phyloP scores from a whole-genome alignment of 139 green algal species.

The Dunaliella primolecta region DNA sequence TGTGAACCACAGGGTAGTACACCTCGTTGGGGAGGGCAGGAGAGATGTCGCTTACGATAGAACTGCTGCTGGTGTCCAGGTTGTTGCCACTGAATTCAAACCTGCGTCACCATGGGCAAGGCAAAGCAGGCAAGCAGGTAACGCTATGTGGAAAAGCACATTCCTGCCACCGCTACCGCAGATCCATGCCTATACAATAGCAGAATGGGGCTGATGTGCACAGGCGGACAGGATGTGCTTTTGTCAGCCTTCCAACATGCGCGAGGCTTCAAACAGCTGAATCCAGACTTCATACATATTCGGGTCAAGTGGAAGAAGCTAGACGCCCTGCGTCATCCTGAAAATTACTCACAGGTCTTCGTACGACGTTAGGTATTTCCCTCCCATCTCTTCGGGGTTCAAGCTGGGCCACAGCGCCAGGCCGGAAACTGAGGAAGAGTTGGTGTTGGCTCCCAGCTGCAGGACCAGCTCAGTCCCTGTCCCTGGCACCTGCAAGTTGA shows the following conservation, averaged over 20 bases:
- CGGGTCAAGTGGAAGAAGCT: background rate
- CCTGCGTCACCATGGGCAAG: background rate
- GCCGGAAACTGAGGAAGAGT: background rate
- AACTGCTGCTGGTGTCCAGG: background rate
- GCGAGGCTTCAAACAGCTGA: background rate
- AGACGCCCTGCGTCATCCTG: background rate
- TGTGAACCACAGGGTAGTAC: conserved; percentile 19
- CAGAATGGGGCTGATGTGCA: too few species aligned
- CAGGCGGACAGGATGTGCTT: background rate
- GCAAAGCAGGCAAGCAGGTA: background rate
- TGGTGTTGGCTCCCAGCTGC: background rate
- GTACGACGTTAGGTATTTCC: background rate
- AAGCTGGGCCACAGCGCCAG: background rate
- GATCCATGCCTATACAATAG: background rate
- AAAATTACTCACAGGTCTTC: background rate
- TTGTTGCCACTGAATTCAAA: background rate
- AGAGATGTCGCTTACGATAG: background rate
- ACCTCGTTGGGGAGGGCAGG: background rate
- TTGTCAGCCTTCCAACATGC: background rate
- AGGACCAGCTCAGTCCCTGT: background rate
- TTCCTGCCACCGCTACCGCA: background rate
- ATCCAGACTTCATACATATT: background rate
- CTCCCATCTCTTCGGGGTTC: background rate
- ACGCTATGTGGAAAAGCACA: background rate
- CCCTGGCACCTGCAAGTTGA: background rate